phyloP scores from a whole-genome alignment of 805 yeast genomes.

The Candida lessepsii region DNA sequence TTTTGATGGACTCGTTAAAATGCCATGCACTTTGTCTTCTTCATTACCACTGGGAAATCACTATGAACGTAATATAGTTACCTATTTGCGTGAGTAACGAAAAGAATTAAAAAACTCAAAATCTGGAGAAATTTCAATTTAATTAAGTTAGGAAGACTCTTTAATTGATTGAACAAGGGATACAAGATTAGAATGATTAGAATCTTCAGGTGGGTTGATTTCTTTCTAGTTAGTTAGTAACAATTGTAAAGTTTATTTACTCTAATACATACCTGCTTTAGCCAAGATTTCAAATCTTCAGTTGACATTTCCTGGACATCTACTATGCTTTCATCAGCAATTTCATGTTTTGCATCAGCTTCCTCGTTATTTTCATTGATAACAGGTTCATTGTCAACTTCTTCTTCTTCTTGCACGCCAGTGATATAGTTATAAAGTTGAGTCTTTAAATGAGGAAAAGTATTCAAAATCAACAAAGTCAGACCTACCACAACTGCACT shows the following conservation, averaged over 20 bases:
- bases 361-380: constrained; percentile 15
- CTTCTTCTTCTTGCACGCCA: constrained; percentile 19
- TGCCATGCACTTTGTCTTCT: no score
- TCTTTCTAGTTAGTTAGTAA: constrained; percentile 38
- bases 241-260: background rate
- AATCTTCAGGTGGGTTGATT: constrained; percentile 44
- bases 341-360: constrained; percentile 12
- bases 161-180: constrained; percentile 46
- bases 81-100: background rate
- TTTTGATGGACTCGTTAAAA: no score
- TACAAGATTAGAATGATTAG: constrained; percentile 46
- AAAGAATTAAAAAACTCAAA: background rate
- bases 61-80: no score
- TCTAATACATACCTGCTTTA: constrained; percentile 36
- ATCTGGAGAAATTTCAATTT: constrained; percentile 1
- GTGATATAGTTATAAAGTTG: constrained; percentile 22
- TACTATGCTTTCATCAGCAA: constrained; percentile 20
- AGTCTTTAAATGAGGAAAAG: constrained; percentile 50
- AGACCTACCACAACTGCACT: constrained; percentile 46
- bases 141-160: constrained; percentile 24
- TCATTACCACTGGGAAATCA: no score
- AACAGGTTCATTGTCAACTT: constrained; percentile 26
- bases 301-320: constrained; percentile 35
- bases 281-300: constrained; percentile 34
- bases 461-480: constrained; percentile 40